A percentile compares a stretch with the other conserved stretches of the same genome.
These are phyloP conservation scores for Toxicodendron radicans DNA, from an alignment of 345 rosid genomes.

Conservation along the genomic window DNA sequence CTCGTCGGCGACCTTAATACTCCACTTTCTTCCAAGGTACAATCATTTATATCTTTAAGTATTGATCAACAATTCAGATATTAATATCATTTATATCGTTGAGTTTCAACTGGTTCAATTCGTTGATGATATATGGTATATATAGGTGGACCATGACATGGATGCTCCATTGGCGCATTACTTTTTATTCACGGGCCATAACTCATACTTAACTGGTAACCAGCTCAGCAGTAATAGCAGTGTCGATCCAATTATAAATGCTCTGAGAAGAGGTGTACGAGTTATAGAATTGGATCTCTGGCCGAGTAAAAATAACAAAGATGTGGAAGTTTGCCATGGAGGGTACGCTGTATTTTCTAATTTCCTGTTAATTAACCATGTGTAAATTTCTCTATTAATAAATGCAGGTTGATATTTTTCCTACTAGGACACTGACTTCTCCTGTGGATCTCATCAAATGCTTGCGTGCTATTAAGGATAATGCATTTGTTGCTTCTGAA, in stretches of 20 bases:
- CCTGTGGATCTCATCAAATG: slow-evolving; percentile 61
- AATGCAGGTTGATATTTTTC: too few species aligned
- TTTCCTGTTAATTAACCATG: too few species aligned
- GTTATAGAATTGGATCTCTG: slow-evolving; percentile 88
- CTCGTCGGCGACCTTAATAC: slow-evolving; percentile 53
- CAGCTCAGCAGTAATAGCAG: slow-evolving; percentile 67
- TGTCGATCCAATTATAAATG: slow-evolving; percentile 52
- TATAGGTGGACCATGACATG: slow-evolving; percentile 76
- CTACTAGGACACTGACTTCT: slow-evolving; percentile 69
- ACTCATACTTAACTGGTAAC: slow-evolving; percentile 85
- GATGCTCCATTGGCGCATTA: slow-evolving; percentile 71
- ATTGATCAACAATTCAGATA: too few species aligned
- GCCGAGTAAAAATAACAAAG: slow-evolving; percentile 52
- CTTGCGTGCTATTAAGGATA: slow-evolving; percentile 52
- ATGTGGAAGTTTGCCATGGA: slow-evolving; percentile 73
- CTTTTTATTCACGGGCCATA: slow-evolving; percentile 81
- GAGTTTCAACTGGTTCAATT: neutral
- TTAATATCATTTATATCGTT: neutral
- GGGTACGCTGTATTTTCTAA: too few species aligned
- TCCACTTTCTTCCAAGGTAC: slow-evolving; percentile 34
- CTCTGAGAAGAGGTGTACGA: slow-evolving; percentile 64
- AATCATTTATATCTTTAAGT: too few species aligned
- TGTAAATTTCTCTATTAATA: neutral
- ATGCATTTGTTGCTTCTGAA: slow-evolving; percentile 62
- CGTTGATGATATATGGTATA: neutral